Evolutionary conservation across 2,329 filamentous ascomycete species (phyloP).

Genomic region (Aspergillus sp.): DNA sequence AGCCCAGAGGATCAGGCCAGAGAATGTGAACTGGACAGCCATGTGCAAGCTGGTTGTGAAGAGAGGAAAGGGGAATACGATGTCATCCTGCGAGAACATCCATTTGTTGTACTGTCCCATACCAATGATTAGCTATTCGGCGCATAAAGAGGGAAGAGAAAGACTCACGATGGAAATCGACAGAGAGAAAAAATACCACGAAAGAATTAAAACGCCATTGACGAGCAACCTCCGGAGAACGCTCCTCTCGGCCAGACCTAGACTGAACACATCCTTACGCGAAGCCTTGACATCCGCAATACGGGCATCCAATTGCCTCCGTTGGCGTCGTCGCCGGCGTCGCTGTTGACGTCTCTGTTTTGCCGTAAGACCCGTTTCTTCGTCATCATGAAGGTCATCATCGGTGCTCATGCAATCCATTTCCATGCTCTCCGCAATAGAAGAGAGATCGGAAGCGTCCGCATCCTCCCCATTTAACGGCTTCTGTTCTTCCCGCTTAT

Average conservation of each 20-base stretch:
- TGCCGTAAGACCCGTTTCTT: constrained; percentile 78
- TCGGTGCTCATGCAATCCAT: constrained; percentile 57
- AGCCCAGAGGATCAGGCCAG: constrained; percentile 70
- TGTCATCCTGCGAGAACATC: constrained; percentile 86
- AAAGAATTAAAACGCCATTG: constrained; percentile 71
- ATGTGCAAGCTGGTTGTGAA: constrained; percentile 96
- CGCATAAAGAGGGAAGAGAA: background rate
- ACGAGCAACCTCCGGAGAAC: constrained; percentile 62
- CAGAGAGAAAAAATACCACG: constrained; percentile 91
- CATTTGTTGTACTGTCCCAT: constrained; percentile 85
- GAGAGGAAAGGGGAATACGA: constrained; percentile 89
- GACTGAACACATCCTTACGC: constrained; percentile 57
- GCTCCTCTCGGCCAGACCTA: constrained; percentile 62
- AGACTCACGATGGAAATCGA: constrained; percentile 77
- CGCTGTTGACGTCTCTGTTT: constrained; percentile 59
- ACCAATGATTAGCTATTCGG: background rate
- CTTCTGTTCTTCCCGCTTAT: constrained; percentile 30
- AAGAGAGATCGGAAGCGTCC: constrained; percentile 36
- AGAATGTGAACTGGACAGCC: constrained; percentile 82
- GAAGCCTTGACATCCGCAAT: constrained; percentile 57
- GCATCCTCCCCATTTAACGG: constrained; percentile 28
- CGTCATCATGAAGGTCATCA: constrained; percentile 72
- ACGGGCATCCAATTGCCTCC: constrained; percentile 63
- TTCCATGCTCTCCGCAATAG: constrained; percentile 46
- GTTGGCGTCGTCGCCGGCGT: constrained; percentile 60